Base-by-base conservation (phyloP, 208 protist species). In the Leptomonas seymouri region DNA sequence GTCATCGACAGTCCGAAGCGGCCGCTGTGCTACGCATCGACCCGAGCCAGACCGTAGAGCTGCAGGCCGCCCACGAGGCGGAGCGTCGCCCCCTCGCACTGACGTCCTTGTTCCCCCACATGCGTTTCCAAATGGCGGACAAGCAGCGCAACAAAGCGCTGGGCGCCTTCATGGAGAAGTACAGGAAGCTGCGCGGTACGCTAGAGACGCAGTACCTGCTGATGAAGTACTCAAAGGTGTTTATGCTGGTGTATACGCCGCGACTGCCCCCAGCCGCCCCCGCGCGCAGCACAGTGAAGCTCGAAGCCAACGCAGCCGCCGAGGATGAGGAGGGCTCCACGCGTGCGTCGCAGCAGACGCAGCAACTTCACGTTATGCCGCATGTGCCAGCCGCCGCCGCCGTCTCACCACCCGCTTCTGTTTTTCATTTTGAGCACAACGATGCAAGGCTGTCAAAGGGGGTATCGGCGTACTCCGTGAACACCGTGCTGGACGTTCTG, bases 41-140 rank as follows among this genome's bases (percentile, higher is more conserved):
- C 53, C 64, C 86, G 3, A 56, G 71, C n/a, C 81, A 75, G 27
- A 73, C 84, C 14, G 44, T 91, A 16, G 71, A 77, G 28, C 54
- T 87, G 41, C 89, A 94, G 59, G 76, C 80, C 7, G 81, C 58
- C 7, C 74, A 81, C 30, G 84, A 86, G 63, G 89, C 89, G 25
- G 80, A 92, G 76, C 75, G 76, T 3, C 68, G 80, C 3, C 86
- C 86, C 2, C 56, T 94, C 16, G 45, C 76, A 8, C 36, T 87
- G 16, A 78, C 74, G 4, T 76, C 80, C 12, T 58, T 84, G 9
- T 49, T 82, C 27, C 86, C 89, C 0, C 69, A 63, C 30, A 28
- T 91, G 53, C 50, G 54, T 27, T 61, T 86, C 21, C 67, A 80
- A 34, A 27, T 70, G 20, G 44, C 73, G 16, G 51, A 71, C 1